Conservation (phyloP, 257 asterid genomes). For the Ehretia macrophylla region DNA sequence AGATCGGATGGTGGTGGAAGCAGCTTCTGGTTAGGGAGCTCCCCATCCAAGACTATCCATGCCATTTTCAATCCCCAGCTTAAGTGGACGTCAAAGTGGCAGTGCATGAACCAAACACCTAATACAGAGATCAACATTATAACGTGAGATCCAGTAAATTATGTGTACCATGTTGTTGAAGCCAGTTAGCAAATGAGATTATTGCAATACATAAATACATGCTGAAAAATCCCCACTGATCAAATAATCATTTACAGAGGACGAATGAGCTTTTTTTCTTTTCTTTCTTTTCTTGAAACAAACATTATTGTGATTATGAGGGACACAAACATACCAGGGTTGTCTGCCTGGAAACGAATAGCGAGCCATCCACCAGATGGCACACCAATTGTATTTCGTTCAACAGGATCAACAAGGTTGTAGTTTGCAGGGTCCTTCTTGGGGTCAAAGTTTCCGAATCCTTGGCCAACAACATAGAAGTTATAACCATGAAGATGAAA, state of each 20-base stretch:
- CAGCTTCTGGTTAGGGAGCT: slow-evolving; percentile 58
- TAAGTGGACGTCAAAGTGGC: slow-evolving; percentile 65
- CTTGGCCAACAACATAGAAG: slow-evolving; percentile 59
- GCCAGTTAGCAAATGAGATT: too few relatives aligned
- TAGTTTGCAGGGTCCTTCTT: slow-evolving; percentile 40
- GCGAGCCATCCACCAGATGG: slow-evolving; percentile 79
- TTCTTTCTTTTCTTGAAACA: background rate
- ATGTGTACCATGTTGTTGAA: too few relatives aligned
- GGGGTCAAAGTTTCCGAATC: slow-evolving; percentile 56
- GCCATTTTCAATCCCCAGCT: slow-evolving; percentile 87
- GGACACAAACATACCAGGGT: slow-evolving; percentile 47
- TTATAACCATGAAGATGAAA: slow-evolving; percentile 62
- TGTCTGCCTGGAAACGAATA: slow-evolving; percentile 61
- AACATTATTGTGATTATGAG: background rate
- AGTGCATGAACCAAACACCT: slow-evolving; percentile 70
- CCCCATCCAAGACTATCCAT: slow-evolving; percentile 71
- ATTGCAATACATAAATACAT: background rate
- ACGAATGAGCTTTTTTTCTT: too few relatives aligned
- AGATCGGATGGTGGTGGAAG: slow-evolving; percentile 74
- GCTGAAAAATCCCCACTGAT: too few relatives aligned
- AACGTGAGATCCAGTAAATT: too few relatives aligned
- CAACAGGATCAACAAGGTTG: slow-evolving; percentile 66
- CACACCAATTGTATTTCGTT: slow-evolving; percentile 53
- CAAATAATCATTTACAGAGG: too few relatives aligned
- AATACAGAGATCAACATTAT: background rate